Evolutionary conservation across 2,329 filamentous ascomycete genomes (phyloP).

Genomic region (Venturia oleaginea): DNA sequence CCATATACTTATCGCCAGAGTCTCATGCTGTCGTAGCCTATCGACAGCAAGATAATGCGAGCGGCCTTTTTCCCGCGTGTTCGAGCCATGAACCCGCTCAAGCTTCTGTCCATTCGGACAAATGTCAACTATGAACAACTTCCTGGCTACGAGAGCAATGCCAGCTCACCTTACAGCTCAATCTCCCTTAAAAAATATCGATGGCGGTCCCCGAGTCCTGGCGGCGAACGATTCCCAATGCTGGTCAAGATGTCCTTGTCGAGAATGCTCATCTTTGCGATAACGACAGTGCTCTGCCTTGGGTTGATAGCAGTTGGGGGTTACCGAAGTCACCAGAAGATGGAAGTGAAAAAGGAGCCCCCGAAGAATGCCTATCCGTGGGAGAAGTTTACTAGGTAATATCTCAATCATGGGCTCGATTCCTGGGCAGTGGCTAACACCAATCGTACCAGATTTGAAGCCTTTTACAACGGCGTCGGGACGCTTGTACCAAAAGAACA

Average conservation of each 20-base stretch:
- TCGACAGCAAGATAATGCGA: slow-evolving; percentile 13
- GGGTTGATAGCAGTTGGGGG: slow-evolving; percentile 34
- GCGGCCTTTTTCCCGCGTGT: slow-evolving; percentile 23
- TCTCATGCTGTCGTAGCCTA: not conserved
- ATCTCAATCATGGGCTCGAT: not conserved
- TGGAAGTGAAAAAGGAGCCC: slow-evolving; percentile 25
- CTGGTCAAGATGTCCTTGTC: slow-evolving; percentile 29
- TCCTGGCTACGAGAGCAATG: slow-evolving; percentile 33
- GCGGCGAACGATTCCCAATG: slow-evolving; percentile 18
- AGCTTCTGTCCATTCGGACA: slow-evolving; percentile 32
- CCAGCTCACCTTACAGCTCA: slow-evolving; percentile 30
- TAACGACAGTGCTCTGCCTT: slow-evolving; percentile 31
- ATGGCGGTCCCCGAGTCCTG: slow-evolving; percentile 30
- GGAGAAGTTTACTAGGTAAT: slow-evolving; percentile 36
- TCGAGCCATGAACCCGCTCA: slow-evolving; percentile 34
- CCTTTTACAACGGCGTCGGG: slow-evolving; percentile 40
- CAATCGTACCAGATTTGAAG: slow-evolving; percentile 28
- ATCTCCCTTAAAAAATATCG: slow-evolving; percentile 27
- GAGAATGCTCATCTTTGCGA: slow-evolving; percentile 31
- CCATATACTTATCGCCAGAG: not conserved
- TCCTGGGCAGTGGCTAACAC: not conserved
- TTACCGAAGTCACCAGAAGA: slow-evolving; percentile 28
- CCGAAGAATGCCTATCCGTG: slow-evolving; percentile 33
- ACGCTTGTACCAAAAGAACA: slow-evolving; percentile 35
- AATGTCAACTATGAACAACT: slow-evolving; percentile 39